Evolutionary conservation across 176 grass and related monocot species (phyloP).

Genomic region (Dendrocalamus sinicus): DNA sequence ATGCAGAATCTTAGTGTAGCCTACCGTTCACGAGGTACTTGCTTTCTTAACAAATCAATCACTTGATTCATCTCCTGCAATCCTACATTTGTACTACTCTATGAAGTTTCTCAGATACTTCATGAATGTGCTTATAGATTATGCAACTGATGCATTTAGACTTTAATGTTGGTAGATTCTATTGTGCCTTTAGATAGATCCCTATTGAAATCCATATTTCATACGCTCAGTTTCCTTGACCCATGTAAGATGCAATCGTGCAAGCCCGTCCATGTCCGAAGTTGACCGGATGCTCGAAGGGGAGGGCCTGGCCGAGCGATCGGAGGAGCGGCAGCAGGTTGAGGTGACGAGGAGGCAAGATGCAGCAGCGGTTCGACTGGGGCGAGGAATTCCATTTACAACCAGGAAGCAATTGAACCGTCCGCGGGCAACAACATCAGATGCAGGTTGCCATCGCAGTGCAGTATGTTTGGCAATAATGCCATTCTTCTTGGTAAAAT

Average conservation of each 20-base stretch:
- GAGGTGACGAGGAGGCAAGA: no score
- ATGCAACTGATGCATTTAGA: constrained; percentile 14
- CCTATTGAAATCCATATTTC: no score
- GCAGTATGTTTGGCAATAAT: background rate
- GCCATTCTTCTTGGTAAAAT: background rate
- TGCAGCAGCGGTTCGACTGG: no score
- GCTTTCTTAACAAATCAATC: constrained; percentile 25
- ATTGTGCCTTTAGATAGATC: no score
- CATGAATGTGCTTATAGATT: constrained; percentile 29
- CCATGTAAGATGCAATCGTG: no score
- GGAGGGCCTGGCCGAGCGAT: no score
- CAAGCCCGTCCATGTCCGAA: no score
- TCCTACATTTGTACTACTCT: constrained; percentile 1
- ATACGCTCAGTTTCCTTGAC: no score
- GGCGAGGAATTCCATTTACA: no score
- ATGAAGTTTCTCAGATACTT: constrained; percentile 6
- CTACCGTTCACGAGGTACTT: constrained; percentile 92
- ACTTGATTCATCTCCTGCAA: constrained; percentile 25
- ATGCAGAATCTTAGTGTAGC: constrained; percentile 98
- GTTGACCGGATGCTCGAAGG: no score
- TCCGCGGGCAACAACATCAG: constrained; percentile 51
- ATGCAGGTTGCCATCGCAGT: background rate
- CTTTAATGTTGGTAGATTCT: background rate
- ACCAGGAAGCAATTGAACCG: constrained; percentile 72
- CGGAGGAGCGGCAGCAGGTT: no score